Base-by-base conservation (phyloP, 2,329 filamentous ascomycete genomes). In the Xylariaceae sp. region DNA sequence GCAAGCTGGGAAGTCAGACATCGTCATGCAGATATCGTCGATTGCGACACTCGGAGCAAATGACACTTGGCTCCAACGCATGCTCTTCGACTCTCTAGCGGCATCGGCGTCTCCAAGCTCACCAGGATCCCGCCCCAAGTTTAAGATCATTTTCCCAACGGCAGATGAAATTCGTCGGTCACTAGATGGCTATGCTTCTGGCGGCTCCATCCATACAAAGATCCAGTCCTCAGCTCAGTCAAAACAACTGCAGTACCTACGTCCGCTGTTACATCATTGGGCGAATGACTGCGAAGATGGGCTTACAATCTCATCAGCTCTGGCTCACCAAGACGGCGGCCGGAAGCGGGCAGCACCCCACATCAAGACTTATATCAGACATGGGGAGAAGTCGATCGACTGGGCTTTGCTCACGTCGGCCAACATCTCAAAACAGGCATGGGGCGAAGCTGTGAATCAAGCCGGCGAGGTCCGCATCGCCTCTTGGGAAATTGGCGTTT, bases 351-450 rank as follows among this genome's bases (percentile, higher is more conserved):
- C 87, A 13, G 86, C 87, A 1, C 88, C 88, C 0, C 88, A 95
- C 51, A 85, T 94, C 57, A 95, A 95, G 60, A 94, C 88, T 0
- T 95, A 92, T 54, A 79, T 89, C 31, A 77, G 85, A 4, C 88
- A 73, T 49, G 63, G 66, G 37, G 49, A 59, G n/a, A 54, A 65
- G 13, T 57, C 53, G 0, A 80, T 94, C 27, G 85, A 92, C 55
- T 95, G 88, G 89, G 87, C 85, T 2, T 69, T 95, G 47, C 59
- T 94, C 2, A 94, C 87, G 0, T 92, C 85, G n/a, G 88, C 88
- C n/a, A 95, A 94, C 51, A 60, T 95, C 2, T 92, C 85, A 2
- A 90, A 82, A 45, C 88, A 94, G 61, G 88, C 88, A 0, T 95
- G 88, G 89, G 88, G 88, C 1, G 79, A 83, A 26, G 68, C 74